Evolutionary conservation across 257 asterid genomes (phyloP).

Genomic region (Solanum chilense): DNA sequence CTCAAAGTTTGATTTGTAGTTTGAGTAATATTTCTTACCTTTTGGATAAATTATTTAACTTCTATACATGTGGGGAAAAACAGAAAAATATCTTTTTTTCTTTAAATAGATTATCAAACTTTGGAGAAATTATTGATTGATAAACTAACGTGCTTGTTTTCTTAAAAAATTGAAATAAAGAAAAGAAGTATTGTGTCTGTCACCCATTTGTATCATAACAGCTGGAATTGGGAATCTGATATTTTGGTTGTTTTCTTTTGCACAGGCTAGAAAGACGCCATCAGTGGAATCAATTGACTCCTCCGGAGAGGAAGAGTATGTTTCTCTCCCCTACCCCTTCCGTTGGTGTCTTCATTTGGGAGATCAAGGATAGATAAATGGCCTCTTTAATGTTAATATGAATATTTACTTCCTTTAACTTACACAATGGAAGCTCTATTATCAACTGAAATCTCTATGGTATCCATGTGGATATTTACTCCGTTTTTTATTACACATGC

Average conservation of each 20-base stretch:
- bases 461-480: neutral
- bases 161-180: neutral
- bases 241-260: conserved; percentile 4
- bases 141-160: neutral
- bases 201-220: neutral
- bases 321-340: neutral
- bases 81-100: neutral
- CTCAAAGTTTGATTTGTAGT: neutral
- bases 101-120: neutral
- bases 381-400: neutral
- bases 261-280: conserved; percentile 63
- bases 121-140: neutral
- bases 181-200: neutral
- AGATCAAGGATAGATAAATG: neutral
- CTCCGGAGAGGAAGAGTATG: conserved; percentile 99
- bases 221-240: neutral
- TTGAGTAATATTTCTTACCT: neutral
- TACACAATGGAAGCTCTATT: neutral
- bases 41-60: neutral
- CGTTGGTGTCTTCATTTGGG: neutral
- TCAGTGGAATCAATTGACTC: conserved; percentile 69
- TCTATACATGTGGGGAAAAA: neutral
- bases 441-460: neutral
- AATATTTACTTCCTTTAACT: neutral
- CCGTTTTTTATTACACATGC: neutral